Evolutionary conservation across 371 early-diverging fungal species (phyloP), one percentile per base, ranked within the genome.

Genomic region (Mucor velutinosus): DNA sequence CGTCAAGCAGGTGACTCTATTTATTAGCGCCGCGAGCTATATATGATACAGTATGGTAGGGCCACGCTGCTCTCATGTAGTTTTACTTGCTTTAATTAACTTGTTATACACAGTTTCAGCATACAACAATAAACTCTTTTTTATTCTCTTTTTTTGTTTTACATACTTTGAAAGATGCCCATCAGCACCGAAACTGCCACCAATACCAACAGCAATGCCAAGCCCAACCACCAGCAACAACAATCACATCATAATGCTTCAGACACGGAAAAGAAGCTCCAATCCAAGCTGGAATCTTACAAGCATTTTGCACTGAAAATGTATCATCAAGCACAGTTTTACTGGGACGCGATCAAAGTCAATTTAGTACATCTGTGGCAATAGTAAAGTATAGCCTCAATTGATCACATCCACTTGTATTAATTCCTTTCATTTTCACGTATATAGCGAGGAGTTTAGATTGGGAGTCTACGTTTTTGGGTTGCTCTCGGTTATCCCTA

Each of bases 391-490:
- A 17, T 8, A 30, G n/a, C 3, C 11, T 19, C 35, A 17, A 35
- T 51, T 23, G 25, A 51, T 15, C 15, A 17, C 7, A 7, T 3
- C 4, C 6, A 30, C 30, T 2, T 19, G 21, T 37, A 35, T 19
- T 29, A n/a, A 14, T 17, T 10, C 27, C 8, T 32, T 7, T 37
- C 56, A n/a, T 56, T 0, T 27, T 30, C 23, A 4, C 27, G 30
- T 2, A 47, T 45, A 17, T 33, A 63, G 63, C 25, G 32, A 51
- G 51, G 63, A 63, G 37, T 63, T 63, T 53, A 51, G 53, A 51
- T 49, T 62, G 25, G 51, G 49, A 4, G 33, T 51, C 10, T 62
- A 62, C 21, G 51, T 62, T 21, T 62, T 62, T 37, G 62, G 62
- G 10, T 32, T 51, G 21, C 35, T 62, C 32, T 51, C 51, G 7